Evolutionary conservation across 805 yeast genomes (phyloP).

Genomic region (Yarrowia phangngaensis): DNA sequence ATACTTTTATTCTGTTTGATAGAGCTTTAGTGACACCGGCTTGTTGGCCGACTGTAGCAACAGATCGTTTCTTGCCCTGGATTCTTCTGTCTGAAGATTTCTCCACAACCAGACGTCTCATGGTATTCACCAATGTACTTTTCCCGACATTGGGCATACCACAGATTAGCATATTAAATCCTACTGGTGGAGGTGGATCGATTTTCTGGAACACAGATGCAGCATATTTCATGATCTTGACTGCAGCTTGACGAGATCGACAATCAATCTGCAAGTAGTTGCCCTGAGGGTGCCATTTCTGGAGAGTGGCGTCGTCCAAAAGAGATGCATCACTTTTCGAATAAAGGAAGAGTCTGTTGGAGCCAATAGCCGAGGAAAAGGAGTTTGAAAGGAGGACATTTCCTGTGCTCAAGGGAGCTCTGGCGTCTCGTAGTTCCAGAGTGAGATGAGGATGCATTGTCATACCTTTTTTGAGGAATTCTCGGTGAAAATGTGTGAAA

Average conservation of each 20-base stretch:
- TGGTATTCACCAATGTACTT: conserved; percentile 74
- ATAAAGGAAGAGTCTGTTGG: conserved; percentile 9
- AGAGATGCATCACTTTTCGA: conserved; percentile 23
- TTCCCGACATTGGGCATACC: conserved; percentile 99
- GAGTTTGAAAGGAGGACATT: conserved; percentile 65
- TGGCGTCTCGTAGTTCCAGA: conserved; percentile 78
- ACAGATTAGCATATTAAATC: conserved; percentile 67
- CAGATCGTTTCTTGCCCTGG: conserved; percentile 45
- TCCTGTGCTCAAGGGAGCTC: conserved; percentile 84
- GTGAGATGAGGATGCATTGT: conserved; percentile 60
- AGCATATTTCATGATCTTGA: conserved; percentile 49
- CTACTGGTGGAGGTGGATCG: conserved; percentile 77
- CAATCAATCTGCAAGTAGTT: conserved; percentile 60
- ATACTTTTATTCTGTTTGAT: conserved; percentile 67
- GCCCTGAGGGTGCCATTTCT: conserved; percentile 48
- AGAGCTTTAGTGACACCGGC: conserved; percentile 88
- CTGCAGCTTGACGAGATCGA: conserved; percentile 49
- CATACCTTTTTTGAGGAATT: conserved; percentile 24
- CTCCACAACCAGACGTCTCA: conserved; percentile 48
- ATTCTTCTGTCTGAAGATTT: conserved; percentile 24
- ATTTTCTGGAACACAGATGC: conserved; percentile 44
- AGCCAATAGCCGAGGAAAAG: conserved; percentile 15
- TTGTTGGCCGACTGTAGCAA: conserved; percentile 76
- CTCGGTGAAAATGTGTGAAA: conserved; percentile 24
- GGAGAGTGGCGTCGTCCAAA: conserved; percentile 32